Evolutionary conservation across 2,329 filamentous ascomycete genomes (phyloP), one percentile per base, ranked within the genome.

Genomic region (Fonsecaea erecta): DNA sequence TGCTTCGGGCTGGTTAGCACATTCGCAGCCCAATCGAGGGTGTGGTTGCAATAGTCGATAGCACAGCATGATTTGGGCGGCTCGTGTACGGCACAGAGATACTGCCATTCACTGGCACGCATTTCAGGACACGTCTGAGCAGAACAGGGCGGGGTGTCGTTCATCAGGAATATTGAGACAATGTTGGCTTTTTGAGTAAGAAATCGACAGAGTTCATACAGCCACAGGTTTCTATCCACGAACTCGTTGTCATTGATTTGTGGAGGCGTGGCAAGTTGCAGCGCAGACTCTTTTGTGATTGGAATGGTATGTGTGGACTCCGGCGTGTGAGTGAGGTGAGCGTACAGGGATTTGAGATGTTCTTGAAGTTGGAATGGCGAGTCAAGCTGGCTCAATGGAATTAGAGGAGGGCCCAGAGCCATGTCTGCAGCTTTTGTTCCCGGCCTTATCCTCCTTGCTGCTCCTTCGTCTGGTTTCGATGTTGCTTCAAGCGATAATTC

Each of bases 11-110:
- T 95, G 2, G 94, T 97, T 63, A 99, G 88, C 21, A 94, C 91
- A 73, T 96, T 97, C 63, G 92, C 93, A 2, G 95, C 95, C 92
- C 94, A 98, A 80, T 99, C 95, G 51, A 99, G 88, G 0, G 95
- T 99, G 77, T 99, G 95, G 77, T 94, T 98, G 84, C 93, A 97
- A 81, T 99, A 99, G 80, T 99, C 95, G 75, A 99, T 97, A 58
- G 95, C 95, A 78, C 94, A 97, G 82, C 95, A 99, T 73, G 90
- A 91, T 80, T 98, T 98, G 55, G 95, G 95, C 56, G 93, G 90
- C 75, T 98, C 94, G 77, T 99, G 95, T 2, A 98, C 95, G 57
- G 95, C 95, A 80, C 95, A 99, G 54, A 99, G 87, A 75, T 98
- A 99, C 80, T 99, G 95, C 95, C 95, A 99, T 81, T 99, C 94